Percentiles rank a stretch among this genome's conserved stretches.
Evolutionary conservation across 2,329 filamentous ascomycete genomes (phyloP).

Genomic region (Fusarium abutilonis): DNA sequence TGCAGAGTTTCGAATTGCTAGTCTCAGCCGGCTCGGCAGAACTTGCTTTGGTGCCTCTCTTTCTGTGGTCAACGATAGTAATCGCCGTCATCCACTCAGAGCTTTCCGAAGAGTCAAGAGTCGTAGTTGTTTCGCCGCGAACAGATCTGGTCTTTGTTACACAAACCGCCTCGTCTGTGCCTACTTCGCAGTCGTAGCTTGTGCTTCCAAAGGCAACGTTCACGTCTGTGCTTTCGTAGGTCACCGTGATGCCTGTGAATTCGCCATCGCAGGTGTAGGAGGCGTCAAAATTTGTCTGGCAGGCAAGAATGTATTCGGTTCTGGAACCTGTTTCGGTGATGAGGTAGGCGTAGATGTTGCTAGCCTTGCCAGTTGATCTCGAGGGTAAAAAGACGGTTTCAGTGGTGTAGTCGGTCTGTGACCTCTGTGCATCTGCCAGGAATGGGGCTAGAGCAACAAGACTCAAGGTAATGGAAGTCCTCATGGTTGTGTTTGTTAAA

Average conservation of each 20-base stretch:
- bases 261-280: constrained; percentile 38
- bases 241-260: constrained; percentile 37
- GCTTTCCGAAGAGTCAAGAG: constrained; percentile 24
- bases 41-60: constrained; percentile 2
- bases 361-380: constrained; percentile 25
- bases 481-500: background rate
- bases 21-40: background rate
- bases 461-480: background rate
- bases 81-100: constrained; percentile 39
- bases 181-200: constrained; percentile 34
- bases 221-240: constrained; percentile 27
- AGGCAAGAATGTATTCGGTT: constrained; percentile 42
- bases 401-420: constrained; percentile 17
- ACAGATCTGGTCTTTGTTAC: constrained; percentile 9
- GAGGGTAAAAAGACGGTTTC: constrained; percentile 34
- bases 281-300: constrained; percentile 30
- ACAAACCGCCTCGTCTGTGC: constrained; percentile 25
- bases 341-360: constrained; percentile 41
- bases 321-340: constrained; percentile 33
- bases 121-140: constrained; percentile 15
- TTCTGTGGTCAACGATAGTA: constrained; percentile 22
- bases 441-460: constrained; percentile 4
- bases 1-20: constrained; percentile 6
- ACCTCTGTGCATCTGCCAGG: constrained; percentile 5
- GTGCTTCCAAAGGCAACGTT: constrained; percentile 25